Evolutionary conservation across 2,329 filamentous ascomycete genomes (phyloP), one percentile per base, ranked within the genome.

Genomic region (Botrytis aclada): DNA sequence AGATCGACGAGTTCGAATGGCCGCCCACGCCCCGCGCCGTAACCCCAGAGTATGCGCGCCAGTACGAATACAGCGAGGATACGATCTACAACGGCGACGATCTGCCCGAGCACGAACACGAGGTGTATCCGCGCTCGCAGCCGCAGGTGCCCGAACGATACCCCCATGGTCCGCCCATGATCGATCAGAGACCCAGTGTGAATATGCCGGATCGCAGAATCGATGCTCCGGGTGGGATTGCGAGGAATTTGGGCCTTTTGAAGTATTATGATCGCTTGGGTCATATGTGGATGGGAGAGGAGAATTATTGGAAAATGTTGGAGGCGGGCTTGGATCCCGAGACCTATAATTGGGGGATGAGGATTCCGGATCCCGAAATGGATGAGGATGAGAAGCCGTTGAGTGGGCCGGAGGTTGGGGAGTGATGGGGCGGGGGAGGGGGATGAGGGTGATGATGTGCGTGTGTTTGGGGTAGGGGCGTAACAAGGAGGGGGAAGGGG

Each of bases 201-300:
- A 65, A 71, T 54, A 54, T 71, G 4, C 69, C 69, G 0, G 37
- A 41, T 22, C 45, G 20, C 1, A 8, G 22, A 6, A 7, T 20
- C 1, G n/a, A 54, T 16, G 20, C 0, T 1, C 61, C 61, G 0
- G 70, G 70, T 12, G 34, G 18, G 0, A 34, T 66, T 6, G 12
- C 45, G 34, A 39, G 70, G 37, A 64, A 64, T 20, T 10, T 66
- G 29, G 14, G 22, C 3, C 16, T 71, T 7, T 29, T 71, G 45
- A 18, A n/a, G 6, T 71, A 66, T n/a, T 71, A 66, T 71, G 70
- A 71, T n/a, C 39, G 70, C 4, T 34, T 56, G 62, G 70, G 60
- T 20, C 34, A 58, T 29, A 72, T 69, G 70, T 60, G 63, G 70
- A 69, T 72, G 70, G 63, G 63, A 3, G 63, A 69, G 25, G 63